Base-by-base conservation (phyloP, 169 alveolate genomes). In the Plasmodium falciparum region DNA sequence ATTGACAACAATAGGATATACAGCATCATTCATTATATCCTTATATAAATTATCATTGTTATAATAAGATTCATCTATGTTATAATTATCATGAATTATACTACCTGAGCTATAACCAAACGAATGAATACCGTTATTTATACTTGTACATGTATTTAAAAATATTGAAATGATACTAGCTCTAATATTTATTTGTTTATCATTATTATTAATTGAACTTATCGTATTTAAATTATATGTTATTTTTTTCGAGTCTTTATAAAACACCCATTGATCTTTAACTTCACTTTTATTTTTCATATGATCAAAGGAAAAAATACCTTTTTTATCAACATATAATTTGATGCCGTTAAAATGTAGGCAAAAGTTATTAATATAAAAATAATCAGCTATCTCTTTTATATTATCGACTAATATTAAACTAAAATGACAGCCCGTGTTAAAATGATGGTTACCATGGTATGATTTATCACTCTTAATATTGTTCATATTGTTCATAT, bases 351-450 rank as follows among this genome's bases (percentile, higher is more conserved):
- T 78, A 15, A 78, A 65, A 17, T 24, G 49, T 50, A 78, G 17
- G 61, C 4, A 71, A 50, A 78, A 49, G 47, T 78, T 76, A 8
- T 78, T 78, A 22, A 78, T 67, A 52, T 66, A 70, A 47, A 78
- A 78, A 70, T 78, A 78, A 29, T 78, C 89, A 13, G 65, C 24
- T 20, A 78, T 15, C 26, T 78, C 89, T 52, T 78, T 71, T 59
- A 65, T 45, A 24, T 45, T 54, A 15, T 78, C 89, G 15, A 78
- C 20, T 65, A 78, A 47, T 17, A 45, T 78, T 58, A 78, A 11
- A n/a, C 78, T 65, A 24, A 65, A 78, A 45, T 78, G 89, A 47
- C 89, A 78, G 0, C 89, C 89, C 13, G 67, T 49, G 20, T 43
- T 43, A n/a, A 33, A 20, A 6, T 7, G 50, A 47, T 45, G 47